Evolutionary conservation across 176 grass and related monocot species (phyloP).

Genomic region (Aegilops speltoides): DNA sequence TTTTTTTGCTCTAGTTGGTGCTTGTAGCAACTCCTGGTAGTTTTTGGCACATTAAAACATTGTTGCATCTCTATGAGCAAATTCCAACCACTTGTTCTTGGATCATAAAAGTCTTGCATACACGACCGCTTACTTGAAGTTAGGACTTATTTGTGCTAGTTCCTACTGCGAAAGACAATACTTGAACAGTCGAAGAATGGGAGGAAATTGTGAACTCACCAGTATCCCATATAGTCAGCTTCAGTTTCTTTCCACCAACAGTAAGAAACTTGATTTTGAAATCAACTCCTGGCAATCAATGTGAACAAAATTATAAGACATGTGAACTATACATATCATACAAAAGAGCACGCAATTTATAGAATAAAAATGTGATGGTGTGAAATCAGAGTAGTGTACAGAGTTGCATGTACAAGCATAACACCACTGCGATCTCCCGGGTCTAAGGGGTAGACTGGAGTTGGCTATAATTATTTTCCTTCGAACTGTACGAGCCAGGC

Average conservation of each 20-base stretch:
- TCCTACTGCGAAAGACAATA: neutral
- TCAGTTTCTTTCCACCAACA: conserved; percentile 83
- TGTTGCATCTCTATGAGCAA: conserved; percentile 3
- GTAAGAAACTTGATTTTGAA: conserved; percentile 92
- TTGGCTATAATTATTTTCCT: neutral
- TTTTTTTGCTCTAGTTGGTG: neutral
- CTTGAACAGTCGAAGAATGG: neutral
- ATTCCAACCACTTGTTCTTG: neutral
- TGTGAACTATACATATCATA: neutral
- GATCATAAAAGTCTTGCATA: neutral
- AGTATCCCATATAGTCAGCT: conserved; percentile 97
- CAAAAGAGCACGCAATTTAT: neutral
- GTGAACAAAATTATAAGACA: conserved; percentile 16
- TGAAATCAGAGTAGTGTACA: neutral
- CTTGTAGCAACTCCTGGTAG: neutral
- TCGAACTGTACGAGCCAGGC: neutral
- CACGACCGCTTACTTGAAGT: neutral
- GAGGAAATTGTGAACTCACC: conserved; percentile 41
- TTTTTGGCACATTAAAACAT: conserved; percentile 16
- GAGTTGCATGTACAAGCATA: neutral
- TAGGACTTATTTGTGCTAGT: neutral
- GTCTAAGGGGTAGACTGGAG: neutral
- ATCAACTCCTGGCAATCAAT: conserved; percentile 77
- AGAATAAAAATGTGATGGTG: neutral
- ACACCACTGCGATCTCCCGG: neutral